Base-by-base conservation (phyloP, 2,329 filamentous ascomycete species). In the Cladobotryum mycophilum region DNA sequence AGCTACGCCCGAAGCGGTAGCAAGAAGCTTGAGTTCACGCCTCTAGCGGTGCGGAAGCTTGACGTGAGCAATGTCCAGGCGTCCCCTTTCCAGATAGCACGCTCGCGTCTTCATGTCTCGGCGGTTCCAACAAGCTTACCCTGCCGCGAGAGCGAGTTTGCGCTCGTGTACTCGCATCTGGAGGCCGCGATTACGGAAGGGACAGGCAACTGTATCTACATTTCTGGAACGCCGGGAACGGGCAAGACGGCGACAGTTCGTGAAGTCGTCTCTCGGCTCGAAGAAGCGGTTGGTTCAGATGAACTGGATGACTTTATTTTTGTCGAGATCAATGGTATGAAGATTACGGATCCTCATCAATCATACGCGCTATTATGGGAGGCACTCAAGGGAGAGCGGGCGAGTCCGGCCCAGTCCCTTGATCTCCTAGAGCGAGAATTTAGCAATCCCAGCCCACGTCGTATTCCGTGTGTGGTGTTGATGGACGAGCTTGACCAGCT, bases 251-350 rank as follows among this genome's bases (percentile, higher is more conserved):
- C 93, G 12, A 99, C 95, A 0, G 93, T 99, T 9, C 86, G 93
- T 44, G 93, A 99, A 68, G 93, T 97, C 1, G 87, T 99, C 14
- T 83, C 87, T 5, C 86, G 90, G 54, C 78, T 99, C 8, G 92
- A 97, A 59, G 82, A 86, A n/a, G 84, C 89, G 1, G 93, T 97
- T 1, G 78, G 82, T 44, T 84, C 86, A 7, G 93, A 99, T 62
- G 92, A 97, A 68, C 78, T 99, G 40, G 93, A 99, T 62, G 92
- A 97, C 65, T 99, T 99, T 68, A 95, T 96, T 53, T 99, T 99
- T 60, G 91, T 99, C 55, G 93, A 99, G 68, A 97, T 99, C 71
- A 99, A 99, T 68, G 95, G 93, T 58, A 97, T 99, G 93, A 99
- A 99, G 73, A 91, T 99, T 60, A 95, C 93, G 0, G 93, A 99